Percentiles rank a stretch among this genome's conserved stretches.
Conservation (phyloP, 2,329 filamentous ascomycete genomes). For the Colletotrichum sp. region DNA sequence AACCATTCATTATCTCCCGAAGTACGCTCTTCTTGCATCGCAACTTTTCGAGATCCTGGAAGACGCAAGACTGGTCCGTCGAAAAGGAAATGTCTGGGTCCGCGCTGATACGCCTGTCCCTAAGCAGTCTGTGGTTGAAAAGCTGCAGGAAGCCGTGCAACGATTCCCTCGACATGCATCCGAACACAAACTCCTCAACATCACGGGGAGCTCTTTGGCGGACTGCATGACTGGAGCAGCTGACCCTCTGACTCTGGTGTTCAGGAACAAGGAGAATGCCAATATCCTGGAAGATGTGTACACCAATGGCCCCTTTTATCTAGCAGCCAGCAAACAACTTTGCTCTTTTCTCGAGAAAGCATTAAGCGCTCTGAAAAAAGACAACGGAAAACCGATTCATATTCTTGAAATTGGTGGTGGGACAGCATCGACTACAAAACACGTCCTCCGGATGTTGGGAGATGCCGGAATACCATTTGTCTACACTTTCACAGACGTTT, state of each 20-base stretch:
- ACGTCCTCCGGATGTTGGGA: conserved; percentile 31
- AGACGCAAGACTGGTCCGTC: conserved; percentile 16
- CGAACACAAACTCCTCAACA: conserved; percentile 35
- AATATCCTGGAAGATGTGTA: conserved; percentile 40
- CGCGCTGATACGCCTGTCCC: not conserved
- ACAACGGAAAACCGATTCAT: not conserved
- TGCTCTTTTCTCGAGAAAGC: not conserved
- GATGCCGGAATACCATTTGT: conserved; percentile 26
- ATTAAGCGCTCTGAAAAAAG: conserved; percentile 14
- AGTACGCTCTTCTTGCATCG: conserved; percentile 30
- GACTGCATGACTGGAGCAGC: conserved; percentile 38
- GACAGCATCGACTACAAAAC: conserved; percentile 45
- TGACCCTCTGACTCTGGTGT: conserved; percentile 43
- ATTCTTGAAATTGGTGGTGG: conserved; percentile 50
- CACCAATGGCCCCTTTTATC: not conserved
- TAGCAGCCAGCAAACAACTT: not conserved
- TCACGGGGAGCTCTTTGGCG: conserved; percentile 37
- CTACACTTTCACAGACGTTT: conserved; percentile 50
- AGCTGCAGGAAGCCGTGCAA: conserved; percentile 28
- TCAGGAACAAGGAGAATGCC: conserved; percentile 30
- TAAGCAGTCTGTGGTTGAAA: not conserved
- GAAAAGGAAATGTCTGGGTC: not conserved
- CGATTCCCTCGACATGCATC: conserved; percentile 35
- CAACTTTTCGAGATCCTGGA: conserved; percentile 31
- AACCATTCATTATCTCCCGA: conserved; percentile 22